Evolutionary conservation across 306 rosid species (phyloP).

Genomic region (Trichosanthes cucumerina): DNA sequence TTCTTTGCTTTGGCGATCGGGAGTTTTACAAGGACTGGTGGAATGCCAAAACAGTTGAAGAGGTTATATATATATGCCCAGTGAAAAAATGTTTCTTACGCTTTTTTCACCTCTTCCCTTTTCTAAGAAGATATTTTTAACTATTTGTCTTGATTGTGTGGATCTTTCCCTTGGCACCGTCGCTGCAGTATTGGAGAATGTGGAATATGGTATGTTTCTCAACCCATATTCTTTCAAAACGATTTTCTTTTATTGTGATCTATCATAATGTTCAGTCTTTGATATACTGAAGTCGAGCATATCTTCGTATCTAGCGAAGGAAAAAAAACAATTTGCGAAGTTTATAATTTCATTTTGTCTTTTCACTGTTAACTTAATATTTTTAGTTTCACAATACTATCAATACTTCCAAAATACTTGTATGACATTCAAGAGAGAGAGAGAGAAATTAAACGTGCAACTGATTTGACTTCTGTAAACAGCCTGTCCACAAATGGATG

Average conservation of each 20-base stretch:
- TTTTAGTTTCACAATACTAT: neutral
- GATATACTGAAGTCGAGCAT: neutral
- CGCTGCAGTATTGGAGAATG: constrained; percentile 92
- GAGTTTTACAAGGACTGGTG: constrained; percentile 98
- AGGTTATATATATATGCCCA: constrained; percentile 32
- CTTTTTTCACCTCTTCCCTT: constrained; percentile 9
- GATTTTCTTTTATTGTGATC: neutral
- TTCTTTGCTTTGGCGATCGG: constrained; percentile 94
- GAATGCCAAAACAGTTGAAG: constrained; percentile 95
- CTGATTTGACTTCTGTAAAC: constrained; percentile 21
- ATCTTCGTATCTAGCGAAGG: neutral
- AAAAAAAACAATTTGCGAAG: neutral
- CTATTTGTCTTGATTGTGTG: constrained; percentile 26
- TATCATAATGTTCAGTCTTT: neutral
- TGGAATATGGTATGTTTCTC: constrained; percentile 87
- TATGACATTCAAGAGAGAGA: neutral
- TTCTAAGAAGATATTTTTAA: constrained; percentile 17
- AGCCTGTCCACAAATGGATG: constrained; percentile 99
- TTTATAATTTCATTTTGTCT: neutral
- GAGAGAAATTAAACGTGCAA: constrained; percentile 1
- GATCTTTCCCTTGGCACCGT: constrained; percentile 24
- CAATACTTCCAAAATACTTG: neutral
- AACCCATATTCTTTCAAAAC: neutral
- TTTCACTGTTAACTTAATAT: neutral
- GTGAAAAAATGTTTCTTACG: constrained; percentile 4